Base-by-base conservation (phyloP, 345 rosid species). In the Arabidopsis arenosa region DNA sequence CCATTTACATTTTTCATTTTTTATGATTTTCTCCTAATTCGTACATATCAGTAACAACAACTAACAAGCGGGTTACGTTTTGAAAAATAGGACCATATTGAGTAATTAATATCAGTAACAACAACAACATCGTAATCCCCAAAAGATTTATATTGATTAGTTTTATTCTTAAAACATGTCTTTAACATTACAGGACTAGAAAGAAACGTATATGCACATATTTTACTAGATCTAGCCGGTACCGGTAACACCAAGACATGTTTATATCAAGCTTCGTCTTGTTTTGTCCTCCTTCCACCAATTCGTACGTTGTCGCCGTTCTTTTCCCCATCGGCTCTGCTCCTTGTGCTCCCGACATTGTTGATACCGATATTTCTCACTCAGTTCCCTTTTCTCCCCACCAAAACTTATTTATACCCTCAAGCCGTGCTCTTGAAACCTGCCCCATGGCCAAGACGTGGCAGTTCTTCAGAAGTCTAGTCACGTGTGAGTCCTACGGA, bases 341-440 rank as follows among this genome's bases (percentile, higher is more conserved):
- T 63, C 89, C 90, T 71, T 88, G 93, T 28, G 84, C 87, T 62
- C 87, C 93, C 10, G 87, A 88, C 89, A 86, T 88, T 28, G 4
- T 36, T 63, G 28, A 59, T 43, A 26, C 51, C 10, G 3, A 40
- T 7, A 21, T 44, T 2, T 8, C 26, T 26, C 13, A 26, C 48
- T 30, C 26, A 4, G 6, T 49, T 14, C 6, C 11, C 11, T 13
- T 57, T 9, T 33, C 9, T 13, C 59, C 28, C 5, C 53, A 49
- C 28, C 18, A 70, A 45, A 63, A 45, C 15, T 15, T 21, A 4
- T 69, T 26, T 76, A 70, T 70, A 70, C 11, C 1, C 30, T 49
- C 33, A 9, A 41, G 39, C 55, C 0, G 7, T 61, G 74, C 28
- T 39, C 69, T 75, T 52, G n/a, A 18, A 52, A 66, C 17, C 9